Evolutionary conservation across 2,329 filamentous ascomycete genomes (phyloP), one percentile per base, ranked within the genome.

Genomic region (Microthyrium microscopicum): DNA sequence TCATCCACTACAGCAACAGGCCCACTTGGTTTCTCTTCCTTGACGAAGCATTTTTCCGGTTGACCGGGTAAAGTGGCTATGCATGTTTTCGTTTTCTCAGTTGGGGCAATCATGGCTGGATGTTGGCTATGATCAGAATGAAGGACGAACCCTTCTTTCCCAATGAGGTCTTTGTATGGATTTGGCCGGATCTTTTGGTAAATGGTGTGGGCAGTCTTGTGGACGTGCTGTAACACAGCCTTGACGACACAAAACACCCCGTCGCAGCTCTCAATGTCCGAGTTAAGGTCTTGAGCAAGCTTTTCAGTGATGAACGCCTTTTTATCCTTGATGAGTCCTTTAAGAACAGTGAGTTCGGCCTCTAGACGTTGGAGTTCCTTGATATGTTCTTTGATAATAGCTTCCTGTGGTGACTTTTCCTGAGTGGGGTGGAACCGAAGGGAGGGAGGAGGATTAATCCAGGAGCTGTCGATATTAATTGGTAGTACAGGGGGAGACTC

Each of bases 261-360:
- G 37, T 61, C 52, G 40, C 60, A 64, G 29, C 58, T 44, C 36
- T 51, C 43, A 9, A 62, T 41, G 13, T 60, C 52, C 24, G 58
- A 47, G 13, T 47, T 48, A 8, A 61, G 45, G n/a, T 42, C 42
- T 11, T 48, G 40, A 8, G 42, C 41, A 26, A 53, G 44, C 21
- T 53, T 37, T 24, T 45, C 40, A 9, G 51, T 42, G 39, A 58
- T 53, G 29, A 43, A 33, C 27, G 47, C 43, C 39, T 53, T 50
- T 43, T 57, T 54, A 6, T 47, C 34, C n/a, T 45, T 45, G 26
- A 56, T 51, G 12, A 50, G 43, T 15, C 51, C 44, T 8, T 56
- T 50, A 15, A 62, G 49, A 24, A 51, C 44, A 29, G 51, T 42
- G 9, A 54, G 46, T 34, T 59, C 46, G 13, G 46, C 47, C 28